Base-by-base conservation (phyloP, 441 rosid genomes). In the Metrosideros polymorpha region DNA sequence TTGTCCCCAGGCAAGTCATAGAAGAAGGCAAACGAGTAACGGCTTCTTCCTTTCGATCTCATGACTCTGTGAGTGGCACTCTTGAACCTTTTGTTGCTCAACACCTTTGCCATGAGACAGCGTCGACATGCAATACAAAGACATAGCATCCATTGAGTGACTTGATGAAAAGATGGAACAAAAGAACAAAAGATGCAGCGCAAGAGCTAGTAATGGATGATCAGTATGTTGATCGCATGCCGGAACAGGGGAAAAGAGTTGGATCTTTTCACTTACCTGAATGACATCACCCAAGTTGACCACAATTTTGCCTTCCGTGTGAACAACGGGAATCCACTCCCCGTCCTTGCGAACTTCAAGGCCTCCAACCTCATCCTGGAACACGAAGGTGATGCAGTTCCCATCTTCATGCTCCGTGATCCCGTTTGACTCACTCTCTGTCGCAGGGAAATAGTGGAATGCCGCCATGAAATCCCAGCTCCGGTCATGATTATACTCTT, bases 361-460 rank as follows among this genome's bases (percentile, higher is more conserved):
- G 32, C 95, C 95, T 57, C 93, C 92, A 50, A 84, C 92, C n/a
- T 90, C 90, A 86, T 92, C 95, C 87, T 93, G 93, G 89, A 91
- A 89, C n/a, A 92, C 90, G n/a, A 92, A 92, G 19, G 91, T 93
- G 89, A 93, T n/a, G 56, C 84, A 86, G 83, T 92, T 92, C 24
- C 86, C 86, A 50, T 92, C 96, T 89, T 92, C 93, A 32, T 94
- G 95, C 84, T 88, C 89, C 5, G 86, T 52, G 66, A 92, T 18
- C 25, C 95, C 96, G 32, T 83, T 88, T 57, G 91, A 88, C 43
- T 91, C 94, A 13, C 51, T 9, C 22, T 90, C 92, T 2, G 91
- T 83, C 0, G 92, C 92, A 3, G 92, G 91, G 43, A 90, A 91
- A 88, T 94, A 93, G 57, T 66, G 89, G 14, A 90, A 32, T 0